Conservation (phyloP, 1,139 yeast species). For the Groenewaldozyma auringiensis region DNA sequence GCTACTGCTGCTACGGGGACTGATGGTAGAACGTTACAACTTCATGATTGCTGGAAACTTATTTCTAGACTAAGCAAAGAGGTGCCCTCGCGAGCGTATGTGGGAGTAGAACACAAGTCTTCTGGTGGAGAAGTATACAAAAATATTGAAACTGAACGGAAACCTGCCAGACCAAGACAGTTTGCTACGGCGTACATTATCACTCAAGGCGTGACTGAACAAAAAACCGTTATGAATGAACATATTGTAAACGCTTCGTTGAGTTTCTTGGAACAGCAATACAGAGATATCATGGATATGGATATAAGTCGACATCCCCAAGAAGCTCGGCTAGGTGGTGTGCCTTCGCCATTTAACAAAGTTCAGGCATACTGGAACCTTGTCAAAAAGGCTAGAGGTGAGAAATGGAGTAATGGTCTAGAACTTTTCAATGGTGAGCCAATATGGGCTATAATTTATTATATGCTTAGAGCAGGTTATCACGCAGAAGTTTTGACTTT, state of each 20-base stretch:
- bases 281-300: conserved; percentile 63
- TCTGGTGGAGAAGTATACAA: too few relatives aligned
- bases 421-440: conserved; percentile 75
- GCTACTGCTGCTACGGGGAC: conserved; percentile 28
- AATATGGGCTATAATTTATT: conserved; percentile 85
- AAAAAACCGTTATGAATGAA: conserved; percentile 34
- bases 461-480: conserved; percentile 77
- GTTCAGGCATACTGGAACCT: conserved; percentile 55
- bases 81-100: background rate
- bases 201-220: background rate
- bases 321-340: conserved; percentile 48
- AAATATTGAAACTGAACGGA: conserved; percentile 23
- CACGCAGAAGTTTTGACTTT: conserved; percentile 66
- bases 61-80: conserved; percentile 13
- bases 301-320: conserved; percentile 58
- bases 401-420: conserved; percentile 45
- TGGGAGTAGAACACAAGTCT: conserved; percentile 13
- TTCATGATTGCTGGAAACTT: conserved; percentile 34
- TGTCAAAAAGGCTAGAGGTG: conserved; percentile 32
- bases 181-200: conserved; percentile 33
- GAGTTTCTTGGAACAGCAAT: conserved; percentile 64
- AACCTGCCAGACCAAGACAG: conserved; percentile 39
- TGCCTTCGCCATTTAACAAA: conserved; percentile 66
- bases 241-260: conserved; percentile 52
- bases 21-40: conserved; percentile 32